Conservation (phyloP, 805 yeast genomes). For the Kodamaea kakaduensis region DNA sequence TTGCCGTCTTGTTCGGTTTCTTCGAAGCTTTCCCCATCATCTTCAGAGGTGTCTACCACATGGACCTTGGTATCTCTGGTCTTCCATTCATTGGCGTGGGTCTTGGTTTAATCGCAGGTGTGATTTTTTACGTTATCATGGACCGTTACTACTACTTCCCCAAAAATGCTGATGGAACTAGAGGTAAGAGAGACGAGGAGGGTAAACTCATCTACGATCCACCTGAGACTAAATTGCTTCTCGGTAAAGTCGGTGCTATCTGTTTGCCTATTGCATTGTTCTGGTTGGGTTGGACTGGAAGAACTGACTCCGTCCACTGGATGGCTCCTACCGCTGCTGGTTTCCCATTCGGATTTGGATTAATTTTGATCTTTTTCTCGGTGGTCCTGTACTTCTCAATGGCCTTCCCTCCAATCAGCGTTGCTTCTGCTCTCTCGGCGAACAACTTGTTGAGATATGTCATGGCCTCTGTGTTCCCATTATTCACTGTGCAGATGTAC, state of each 20-base stretch:
- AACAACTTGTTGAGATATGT: slow-evolving; percentile 75
- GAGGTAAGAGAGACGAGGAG: slow-evolving; percentile 50
- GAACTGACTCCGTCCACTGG: slow-evolving; percentile 56
- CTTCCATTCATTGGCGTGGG: slow-evolving; percentile 71
- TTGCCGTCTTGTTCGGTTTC: slow-evolving; percentile 75
- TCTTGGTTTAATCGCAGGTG: slow-evolving; percentile 58
- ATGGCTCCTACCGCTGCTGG: slow-evolving; percentile 75
- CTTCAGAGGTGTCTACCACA: slow-evolving; percentile 58
- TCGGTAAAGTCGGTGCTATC: slow-evolving; percentile 65
- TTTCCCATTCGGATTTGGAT: slow-evolving; percentile 71
- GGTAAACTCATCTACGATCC: slow-evolving; percentile 52
- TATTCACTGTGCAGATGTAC: slow-evolving; percentile 85
- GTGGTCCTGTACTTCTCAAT: slow-evolving; percentile 64
- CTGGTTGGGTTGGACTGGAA: slow-evolving; percentile 81
- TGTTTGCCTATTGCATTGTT: slow-evolving; percentile 65
- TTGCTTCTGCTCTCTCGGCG: slow-evolving; percentile 89
- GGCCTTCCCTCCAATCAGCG: slow-evolving; percentile 68
- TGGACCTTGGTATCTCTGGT: slow-evolving; percentile 62
- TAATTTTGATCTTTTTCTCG: slow-evolving; percentile 67
- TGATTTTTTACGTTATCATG: slow-evolving; percentile 44
- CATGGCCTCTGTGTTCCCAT: slow-evolving; percentile 75
- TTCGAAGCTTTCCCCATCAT: slow-evolving; percentile 77
- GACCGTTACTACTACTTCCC: slow-evolving; percentile 51
- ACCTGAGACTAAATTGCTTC: slow-evolving; percentile 58
- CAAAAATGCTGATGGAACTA: slow-evolving; percentile 58